phyloP scores from a whole-genome alignment of 2,329 filamentous ascomycete species.

The Xylaria sp. region DNA sequence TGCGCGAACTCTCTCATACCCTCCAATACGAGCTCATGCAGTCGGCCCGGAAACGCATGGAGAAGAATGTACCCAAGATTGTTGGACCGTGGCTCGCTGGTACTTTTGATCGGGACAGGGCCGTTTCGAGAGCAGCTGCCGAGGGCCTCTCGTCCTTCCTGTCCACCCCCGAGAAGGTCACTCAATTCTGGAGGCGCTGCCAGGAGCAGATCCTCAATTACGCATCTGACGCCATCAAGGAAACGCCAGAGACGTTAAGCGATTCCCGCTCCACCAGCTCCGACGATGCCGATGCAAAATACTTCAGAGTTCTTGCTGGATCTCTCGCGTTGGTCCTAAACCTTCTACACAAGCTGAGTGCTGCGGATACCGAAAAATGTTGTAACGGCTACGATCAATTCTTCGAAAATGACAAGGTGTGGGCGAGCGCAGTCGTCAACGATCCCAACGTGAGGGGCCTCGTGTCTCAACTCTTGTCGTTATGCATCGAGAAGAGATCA shows the following conservation, averaged over 20 bases:
- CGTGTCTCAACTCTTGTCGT: constrained; percentile 56
- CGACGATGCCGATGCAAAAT: constrained; percentile 87
- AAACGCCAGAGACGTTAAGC: constrained; percentile 81
- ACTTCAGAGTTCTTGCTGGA: constrained; percentile 71
- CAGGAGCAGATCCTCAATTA: constrained; percentile 82
- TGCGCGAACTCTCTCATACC: constrained; percentile 83
- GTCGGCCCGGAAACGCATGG: constrained; percentile 79
- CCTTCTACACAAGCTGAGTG: constrained; percentile 55
- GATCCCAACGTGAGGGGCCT: constrained; percentile 59
- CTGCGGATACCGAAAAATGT: constrained; percentile 63
- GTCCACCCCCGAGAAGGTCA: constrained; percentile 77
- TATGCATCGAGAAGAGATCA: constrained; percentile 54
- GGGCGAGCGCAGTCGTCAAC: constrained; percentile 69
- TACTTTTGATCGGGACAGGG: constrained; percentile 82
- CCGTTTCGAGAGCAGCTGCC: constrained; percentile 75
- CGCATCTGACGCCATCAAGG: constrained; percentile 77
- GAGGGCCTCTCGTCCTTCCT: constrained; percentile 80
- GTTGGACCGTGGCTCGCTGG: constrained; percentile 92
- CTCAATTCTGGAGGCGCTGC: constrained; percentile 79
- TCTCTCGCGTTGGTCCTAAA: constrained; percentile 61
- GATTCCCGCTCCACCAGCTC: constrained; percentile 83
- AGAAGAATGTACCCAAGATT: constrained; percentile 75
- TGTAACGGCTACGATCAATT: constrained; percentile 67
- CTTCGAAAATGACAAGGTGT: constrained; percentile 69
- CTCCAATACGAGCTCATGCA: constrained; percentile 69